Conservation (phyloP, 1,284 basidiomycete genomes). For the Inonotus obliquus region DNA sequence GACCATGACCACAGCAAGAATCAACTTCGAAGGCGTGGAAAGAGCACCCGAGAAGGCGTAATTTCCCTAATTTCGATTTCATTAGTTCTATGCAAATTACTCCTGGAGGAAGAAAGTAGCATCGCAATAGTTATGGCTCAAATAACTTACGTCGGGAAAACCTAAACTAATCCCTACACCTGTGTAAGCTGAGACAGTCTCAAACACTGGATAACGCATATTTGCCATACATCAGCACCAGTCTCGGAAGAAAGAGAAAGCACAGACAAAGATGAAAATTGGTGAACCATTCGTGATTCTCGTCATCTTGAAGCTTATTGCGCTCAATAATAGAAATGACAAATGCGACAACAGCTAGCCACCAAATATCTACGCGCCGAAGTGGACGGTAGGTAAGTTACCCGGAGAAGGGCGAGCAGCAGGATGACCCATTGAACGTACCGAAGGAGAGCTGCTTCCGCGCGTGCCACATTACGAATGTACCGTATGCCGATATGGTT, state of each 20-base stretch:
- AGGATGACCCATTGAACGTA: not conserved
- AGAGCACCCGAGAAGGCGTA: constrained; percentile 82
- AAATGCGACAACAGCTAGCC: constrained; percentile 75
- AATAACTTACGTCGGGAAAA: constrained; percentile 47
- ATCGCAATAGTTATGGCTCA: no score
- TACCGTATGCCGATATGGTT: constrained; percentile 63
- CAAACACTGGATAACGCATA: constrained; percentile 55
- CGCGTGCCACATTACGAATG: constrained; percentile 75
- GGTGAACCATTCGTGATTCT: constrained; percentile 64
- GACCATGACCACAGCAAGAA: constrained; percentile 85
- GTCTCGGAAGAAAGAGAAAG: constrained; percentile 22
- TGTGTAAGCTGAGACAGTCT: constrained; percentile 88
- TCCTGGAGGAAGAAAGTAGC: constrained; percentile 1
- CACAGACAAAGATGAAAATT: constrained; percentile 68
- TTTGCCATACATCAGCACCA: constrained; percentile 1
- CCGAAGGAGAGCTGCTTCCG: constrained; percentile 77
- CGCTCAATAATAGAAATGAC: constrained; percentile 87
- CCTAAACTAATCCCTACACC: constrained; percentile 83
- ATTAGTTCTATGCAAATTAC: not conserved
- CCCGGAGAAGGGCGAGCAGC: not conserved
- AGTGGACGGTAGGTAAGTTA: not conserved
- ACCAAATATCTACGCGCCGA: constrained; percentile 74
- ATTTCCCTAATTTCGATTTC: constrained; percentile 44
- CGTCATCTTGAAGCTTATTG: constrained; percentile 48
- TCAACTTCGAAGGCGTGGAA: constrained; percentile 79